Percentiles rank a stretch among this genome's conserved stretches.
Evolutionary conservation across 2,329 filamentous ascomycete genomes (phyloP).

Genomic region (Colletotrichum sp.): DNA sequence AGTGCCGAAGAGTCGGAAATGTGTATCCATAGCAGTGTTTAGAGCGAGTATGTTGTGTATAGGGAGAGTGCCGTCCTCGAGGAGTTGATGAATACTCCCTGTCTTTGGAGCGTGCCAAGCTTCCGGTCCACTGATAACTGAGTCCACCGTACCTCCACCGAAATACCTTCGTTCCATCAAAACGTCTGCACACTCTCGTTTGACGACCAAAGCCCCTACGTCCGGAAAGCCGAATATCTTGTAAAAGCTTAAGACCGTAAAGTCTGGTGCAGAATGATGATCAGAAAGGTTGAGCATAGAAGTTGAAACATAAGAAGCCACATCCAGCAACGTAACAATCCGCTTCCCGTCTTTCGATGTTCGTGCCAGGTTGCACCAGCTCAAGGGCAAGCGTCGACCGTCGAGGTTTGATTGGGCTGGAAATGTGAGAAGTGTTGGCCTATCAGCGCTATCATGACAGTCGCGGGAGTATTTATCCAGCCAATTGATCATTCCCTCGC

Average conservation of each 20-base stretch:
- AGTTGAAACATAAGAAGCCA: slow-evolving; percentile 81
- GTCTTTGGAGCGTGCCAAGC: neutral
- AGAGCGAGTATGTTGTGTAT: neutral
- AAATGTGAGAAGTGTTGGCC: slow-evolving; percentile 70
- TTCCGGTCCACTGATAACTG: neutral
- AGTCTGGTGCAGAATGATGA: slow-evolving; percentile 72
- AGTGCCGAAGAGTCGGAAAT: neutral
- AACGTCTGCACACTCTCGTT: neutral
- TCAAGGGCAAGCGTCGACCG: slow-evolving; percentile 75
- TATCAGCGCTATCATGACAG: slow-evolving; percentile 31
- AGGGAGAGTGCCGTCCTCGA: neutral
- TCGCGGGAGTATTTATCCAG: neutral
- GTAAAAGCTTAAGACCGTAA: slow-evolving; percentile 86
- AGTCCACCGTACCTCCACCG: neutral
- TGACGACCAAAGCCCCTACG: neutral
- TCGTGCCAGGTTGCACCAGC: slow-evolving; percentile 47
- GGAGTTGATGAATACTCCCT: neutral
- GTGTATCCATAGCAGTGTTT: neutral
- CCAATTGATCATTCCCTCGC: neutral
- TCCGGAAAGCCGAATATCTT: slow-evolving; percentile 99
- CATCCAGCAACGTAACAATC: slow-evolving; percentile 48
- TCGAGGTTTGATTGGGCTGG: slow-evolving; percentile 95
- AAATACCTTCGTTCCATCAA: neutral
- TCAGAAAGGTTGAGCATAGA: slow-evolving; percentile 75
- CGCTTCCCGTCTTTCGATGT: neutral